Evolutionary conservation across 768 basidiomycete genomes (phyloP).

Genomic region (Lactarius trivialis): DNA sequence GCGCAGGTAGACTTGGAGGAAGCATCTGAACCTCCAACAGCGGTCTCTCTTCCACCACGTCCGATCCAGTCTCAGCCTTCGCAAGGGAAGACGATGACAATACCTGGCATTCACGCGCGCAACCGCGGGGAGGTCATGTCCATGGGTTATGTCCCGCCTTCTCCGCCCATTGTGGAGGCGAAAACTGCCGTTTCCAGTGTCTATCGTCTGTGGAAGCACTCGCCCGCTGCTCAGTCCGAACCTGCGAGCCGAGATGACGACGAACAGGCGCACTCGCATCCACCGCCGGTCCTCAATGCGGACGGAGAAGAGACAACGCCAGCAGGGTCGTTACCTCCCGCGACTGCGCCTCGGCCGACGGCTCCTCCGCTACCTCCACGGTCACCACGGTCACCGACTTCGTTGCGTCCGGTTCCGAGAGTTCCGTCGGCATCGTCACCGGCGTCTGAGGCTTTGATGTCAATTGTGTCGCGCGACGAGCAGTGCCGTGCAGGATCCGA

Average conservation of each 20-base stretch:
- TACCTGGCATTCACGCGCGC: slow-evolving; percentile 81
- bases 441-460: slow-evolving; percentile 52
- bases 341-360: slow-evolving; percentile 18
- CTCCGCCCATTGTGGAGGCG: slow-evolving; percentile 31
- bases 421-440: slow-evolving; percentile 26
- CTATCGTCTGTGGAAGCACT: slow-evolving; percentile 70
- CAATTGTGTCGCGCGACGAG: slow-evolving; percentile 40
- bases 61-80: slow-evolving; percentile 70
- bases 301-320: slow-evolving; percentile 2
- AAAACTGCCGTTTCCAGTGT: slow-evolving; percentile 59
- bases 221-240: slow-evolving; percentile 28
- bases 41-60: slow-evolving; percentile 26
- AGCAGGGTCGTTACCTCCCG: slow-evolving; percentile 5
- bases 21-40: not conserved
- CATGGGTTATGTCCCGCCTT: slow-evolving; percentile 63
- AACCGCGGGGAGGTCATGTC: slow-evolving; percentile 84
- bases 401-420: slow-evolving; percentile 23
- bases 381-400: slow-evolving; percentile 35
- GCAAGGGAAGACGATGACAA: slow-evolving; percentile 74
- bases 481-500: slow-evolving; percentile 20
- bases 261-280: not conserved
- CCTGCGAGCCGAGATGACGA: slow-evolving; percentile 5
- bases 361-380: slow-evolving; percentile 48
- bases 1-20: slow-evolving; percentile 1
- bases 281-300: not conserved